A percentile compares a stretch with the other conserved stretches of the same genome.
Evolutionary conservation across 768 basidiomycete genomes (phyloP).

Genomic region (Termitomyces heimii): DNA sequence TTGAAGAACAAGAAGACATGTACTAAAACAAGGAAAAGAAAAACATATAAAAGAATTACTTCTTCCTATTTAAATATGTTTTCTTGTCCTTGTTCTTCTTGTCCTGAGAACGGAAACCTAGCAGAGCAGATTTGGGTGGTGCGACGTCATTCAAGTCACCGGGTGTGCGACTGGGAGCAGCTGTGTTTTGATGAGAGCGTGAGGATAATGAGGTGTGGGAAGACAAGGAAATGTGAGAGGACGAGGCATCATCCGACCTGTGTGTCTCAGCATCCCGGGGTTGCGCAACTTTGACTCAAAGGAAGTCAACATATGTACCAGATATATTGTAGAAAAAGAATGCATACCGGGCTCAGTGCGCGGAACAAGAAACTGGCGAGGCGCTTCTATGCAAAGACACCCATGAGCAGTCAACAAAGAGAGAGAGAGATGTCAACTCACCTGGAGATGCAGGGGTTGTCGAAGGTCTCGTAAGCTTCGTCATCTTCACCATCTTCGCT

Average conservation of each 20-base stretch:
- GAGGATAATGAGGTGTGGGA: not conserved
- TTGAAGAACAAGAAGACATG: too few relatives aligned
- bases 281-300: not conserved
- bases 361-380: not conserved
- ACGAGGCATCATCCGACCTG: not conserved
- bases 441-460: not conserved
- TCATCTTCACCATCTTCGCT: not conserved
- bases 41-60: too few relatives aligned
- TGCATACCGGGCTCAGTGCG: not conserved
- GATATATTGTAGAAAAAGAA: not conserved
- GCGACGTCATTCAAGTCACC: too few relatives aligned
- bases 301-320: not conserved
- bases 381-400: not conserved
- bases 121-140: too few relatives aligned
- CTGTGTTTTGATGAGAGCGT: too few relatives aligned
- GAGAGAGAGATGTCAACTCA: not conserved
- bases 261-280: not conserved
- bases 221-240: not conserved
- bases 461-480: not conserved
- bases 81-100: too few relatives aligned
- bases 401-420: not conserved
- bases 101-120: too few relatives aligned
- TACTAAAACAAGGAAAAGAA: too few relatives aligned
- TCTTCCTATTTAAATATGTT: too few relatives aligned
- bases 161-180: too few relatives aligned